Base-by-base conservation (phyloP, 116 monocot genomes). In the Dioscorea cayenensis region DNA sequence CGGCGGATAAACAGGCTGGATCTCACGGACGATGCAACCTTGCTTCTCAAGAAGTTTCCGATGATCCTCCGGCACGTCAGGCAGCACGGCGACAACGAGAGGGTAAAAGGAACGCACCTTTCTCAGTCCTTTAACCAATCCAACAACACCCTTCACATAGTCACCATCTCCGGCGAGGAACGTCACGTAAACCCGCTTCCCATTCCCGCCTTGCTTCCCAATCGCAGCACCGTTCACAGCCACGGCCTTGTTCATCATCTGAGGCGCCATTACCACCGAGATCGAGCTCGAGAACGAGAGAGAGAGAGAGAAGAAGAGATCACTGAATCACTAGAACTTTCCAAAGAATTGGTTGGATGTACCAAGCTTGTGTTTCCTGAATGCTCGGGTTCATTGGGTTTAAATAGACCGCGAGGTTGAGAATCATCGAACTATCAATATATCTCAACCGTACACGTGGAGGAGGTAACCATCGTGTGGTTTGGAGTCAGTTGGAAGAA, bases 81-180 rank as follows among this genome's bases (percentile, higher is more conserved):
- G 74, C 29, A 84, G 77, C 37, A 80, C 80, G 35, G 84, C 84
- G 27, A 84, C 84, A 13, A 84, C 75, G 25, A 84, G 67, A 38
- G 84, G 84, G 77, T 80, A 84, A 5, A 71, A 74, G 13, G 80
- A 74, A 10, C 70, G 19, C 28, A 77, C 73, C 72, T 75, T 77
- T 63, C 80, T 66, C 65, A 80, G 36, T 1, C 80, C 84, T 70
- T 84, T 84, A 6, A 73, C 84, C 21, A 84, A 66, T 9, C 84
- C 84, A 14, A 84, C 77, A 22, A 63, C 79, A 2, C 84, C 84
- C 73, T 77, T 79, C n/a, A 77, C 76, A 65, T 84, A 84, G 76
- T 84, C 84, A 0, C 84, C 84, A 17, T 77, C 77, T 1, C 84
- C 84, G 16, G 84, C 84, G 6, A 84, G 66, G 71, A 84, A 84